Conservation (phyloP, 2,329 filamentous ascomycete genomes). For the Xylariaceae sp. region DNA sequence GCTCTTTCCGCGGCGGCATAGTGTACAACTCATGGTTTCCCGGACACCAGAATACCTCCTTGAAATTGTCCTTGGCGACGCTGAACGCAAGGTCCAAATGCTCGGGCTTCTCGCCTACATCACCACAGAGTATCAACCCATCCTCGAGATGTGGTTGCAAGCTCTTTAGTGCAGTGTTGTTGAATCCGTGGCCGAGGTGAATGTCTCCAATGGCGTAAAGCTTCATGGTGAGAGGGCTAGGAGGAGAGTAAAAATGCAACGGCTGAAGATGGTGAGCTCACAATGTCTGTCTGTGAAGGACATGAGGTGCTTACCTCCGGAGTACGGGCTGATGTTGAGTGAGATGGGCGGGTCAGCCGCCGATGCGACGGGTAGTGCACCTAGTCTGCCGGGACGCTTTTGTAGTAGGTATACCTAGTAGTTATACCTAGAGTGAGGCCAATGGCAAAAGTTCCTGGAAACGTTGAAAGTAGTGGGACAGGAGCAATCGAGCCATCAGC, state of each 20-base stretch:
- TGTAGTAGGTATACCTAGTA: too few relatives aligned
- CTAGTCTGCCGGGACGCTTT: too few relatives aligned
- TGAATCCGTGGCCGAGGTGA: conserved; percentile 33
- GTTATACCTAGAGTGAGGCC: too few relatives aligned
- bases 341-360: too few relatives aligned
- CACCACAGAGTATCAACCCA: conserved; percentile 35
- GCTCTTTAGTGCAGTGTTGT: conserved; percentile 29
- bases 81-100: conserved; percentile 34
- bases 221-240: conserved; percentile 22
- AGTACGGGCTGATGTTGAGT: too few relatives aligned
- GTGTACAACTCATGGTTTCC: conserved; percentile 56
- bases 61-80: conserved; percentile 29
- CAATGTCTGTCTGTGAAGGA: background rate
- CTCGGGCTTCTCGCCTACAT: conserved; percentile 34
- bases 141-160: conserved; percentile 33
- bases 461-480: too few relatives aligned
- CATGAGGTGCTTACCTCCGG: too few relatives aligned
- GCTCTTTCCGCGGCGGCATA: conserved; percentile 32
- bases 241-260: background rate
- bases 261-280: background rate
- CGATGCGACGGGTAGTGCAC: too few relatives aligned
- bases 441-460: too few relatives aligned
- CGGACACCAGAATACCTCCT: conserved; percentile 48
- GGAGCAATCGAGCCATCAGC: too few relatives aligned
- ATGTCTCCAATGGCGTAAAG: conserved; percentile 37